Evolutionary conservation across 179 eudicot genomes (phyloP), one percentile per base, ranked within the genome.

Genomic region (Gypsophila paniculata): DNA sequence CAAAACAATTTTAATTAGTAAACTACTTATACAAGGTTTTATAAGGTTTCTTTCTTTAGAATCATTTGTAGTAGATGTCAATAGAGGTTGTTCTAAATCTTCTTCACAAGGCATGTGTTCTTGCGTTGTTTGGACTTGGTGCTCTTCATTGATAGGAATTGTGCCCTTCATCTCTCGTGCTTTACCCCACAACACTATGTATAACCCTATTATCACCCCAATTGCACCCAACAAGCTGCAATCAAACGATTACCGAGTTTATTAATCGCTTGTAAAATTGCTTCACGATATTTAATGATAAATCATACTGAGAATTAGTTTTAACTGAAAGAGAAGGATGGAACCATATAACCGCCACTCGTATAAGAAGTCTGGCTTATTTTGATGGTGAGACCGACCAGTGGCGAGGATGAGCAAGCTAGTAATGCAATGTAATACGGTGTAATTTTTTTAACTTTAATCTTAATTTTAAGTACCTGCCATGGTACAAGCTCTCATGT

Each of bases 131-230:
- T 29, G 8, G 44, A 51, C 51, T 60, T 53, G 10, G 34, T 38
- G 2, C 8, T 68, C 60, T 73, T 15, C 67, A 26, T 55, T 29
- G 13, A 32, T 38, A 32, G 39, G 44, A 48, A 17, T 12, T 53
- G 48, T 72, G 5, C 4, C 62, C 62, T 72, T 69, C 49, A 18
- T 18, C 55, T 86, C 89, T 79, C 76, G 65, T 21, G 90, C 78
- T 79, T 88, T 86, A 7, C 89, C 93, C 90, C 90, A 87, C 26
- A 88, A 63, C 46, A 88, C 93, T 9, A 75, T 69, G 74, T 88
- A 87, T 26, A 88, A 71, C 60, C 90, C 93, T 29, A 66, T 52
- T n/a, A 87, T 75, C 53, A 86, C 87, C 23, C 77, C 79, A 60
- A 76, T 5, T 26, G 82, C 80, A 32, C 90, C 93, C 54, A 83